Evolutionary conservation across 306 rosid species (phyloP).

Genomic region (Castanospermum australe): DNA sequence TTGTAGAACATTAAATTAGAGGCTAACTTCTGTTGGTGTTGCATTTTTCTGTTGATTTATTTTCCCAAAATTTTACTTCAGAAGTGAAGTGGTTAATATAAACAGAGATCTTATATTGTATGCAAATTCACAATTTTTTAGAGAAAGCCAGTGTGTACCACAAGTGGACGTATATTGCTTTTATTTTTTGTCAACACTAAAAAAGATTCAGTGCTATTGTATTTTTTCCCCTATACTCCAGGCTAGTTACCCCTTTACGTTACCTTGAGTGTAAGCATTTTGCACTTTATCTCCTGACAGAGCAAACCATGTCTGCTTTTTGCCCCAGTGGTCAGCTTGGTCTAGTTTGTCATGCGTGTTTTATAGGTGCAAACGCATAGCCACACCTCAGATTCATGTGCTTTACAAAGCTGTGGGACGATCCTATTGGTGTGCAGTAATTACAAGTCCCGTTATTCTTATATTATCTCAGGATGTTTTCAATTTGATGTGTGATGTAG

Average conservation of each 20-base stretch:
- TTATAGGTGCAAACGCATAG: no score
- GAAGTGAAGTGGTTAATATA: slow-evolving; percentile 2
- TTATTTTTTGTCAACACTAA: neutral
- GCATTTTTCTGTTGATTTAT: neutral
- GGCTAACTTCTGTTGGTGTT: slow-evolving; percentile 14
- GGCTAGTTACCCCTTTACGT: slow-evolving; percentile 5
- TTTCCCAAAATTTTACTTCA: neutral
- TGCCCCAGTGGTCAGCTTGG: no score
- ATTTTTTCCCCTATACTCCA: neutral
- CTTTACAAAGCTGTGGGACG: no score
- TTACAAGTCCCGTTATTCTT: no score
- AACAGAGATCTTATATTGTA: neutral
- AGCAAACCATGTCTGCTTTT: no score
- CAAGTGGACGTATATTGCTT: neutral
- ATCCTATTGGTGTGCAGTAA: no score
- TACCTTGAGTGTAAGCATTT: neutral
- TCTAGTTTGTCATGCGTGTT: no score
- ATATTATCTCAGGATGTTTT: no score
- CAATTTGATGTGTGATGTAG: no score
- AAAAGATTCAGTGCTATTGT: neutral
- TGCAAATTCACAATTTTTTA: neutral
- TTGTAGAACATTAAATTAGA: slow-evolving; percentile 29
- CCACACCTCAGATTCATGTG: no score
- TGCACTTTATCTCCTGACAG: neutral
- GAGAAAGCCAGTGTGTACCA: neutral